Conservation (phyloP, 768 basidiomycete genomes). For the Suillus subaureus region DNA sequence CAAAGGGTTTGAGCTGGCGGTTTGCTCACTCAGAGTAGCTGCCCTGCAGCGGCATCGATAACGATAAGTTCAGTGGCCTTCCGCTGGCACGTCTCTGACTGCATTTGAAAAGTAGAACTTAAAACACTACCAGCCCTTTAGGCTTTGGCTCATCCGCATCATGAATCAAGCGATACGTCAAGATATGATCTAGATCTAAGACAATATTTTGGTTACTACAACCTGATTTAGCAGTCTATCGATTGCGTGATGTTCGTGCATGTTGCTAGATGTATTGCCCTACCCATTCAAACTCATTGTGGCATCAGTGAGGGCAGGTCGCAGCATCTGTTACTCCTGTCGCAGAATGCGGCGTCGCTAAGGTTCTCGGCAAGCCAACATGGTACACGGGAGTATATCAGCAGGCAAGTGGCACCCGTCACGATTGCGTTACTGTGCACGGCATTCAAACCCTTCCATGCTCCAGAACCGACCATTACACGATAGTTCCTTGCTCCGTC, state of each 20-base stretch:
- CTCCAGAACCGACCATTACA: conserved; percentile 73
- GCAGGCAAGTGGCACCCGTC: conserved; percentile 45
- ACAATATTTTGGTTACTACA: not conserved
- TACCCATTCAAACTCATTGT: not conserved
- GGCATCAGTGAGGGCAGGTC: not conserved
- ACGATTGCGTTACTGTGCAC: conserved; percentile 14
- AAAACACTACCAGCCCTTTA: not conserved
- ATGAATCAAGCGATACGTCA: not conserved
- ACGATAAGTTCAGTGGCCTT: not conserved
- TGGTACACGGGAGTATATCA: conserved; percentile 39
- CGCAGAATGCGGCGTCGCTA: not conserved
- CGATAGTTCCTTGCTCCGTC: conserved; percentile 81
- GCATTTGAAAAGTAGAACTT: not conserved
- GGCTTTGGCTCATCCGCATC: not conserved
- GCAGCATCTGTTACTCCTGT: not conserved
- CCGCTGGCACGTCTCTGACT: not conserved
- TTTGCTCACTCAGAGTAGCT: not conserved
- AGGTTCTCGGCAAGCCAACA: not conserved
- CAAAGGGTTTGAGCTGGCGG: not conserved
- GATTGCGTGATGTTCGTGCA: not conserved
- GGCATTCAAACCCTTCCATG: conserved; percentile 1
- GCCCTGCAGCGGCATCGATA: not conserved
- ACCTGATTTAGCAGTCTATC: not conserved
- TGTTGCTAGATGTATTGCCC: not conserved
- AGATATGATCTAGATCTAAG: conserved; percentile 1